Evolutionary conservation across 306 rosid species (phyloP).

Genomic region (Begonia masoniana): DNA sequence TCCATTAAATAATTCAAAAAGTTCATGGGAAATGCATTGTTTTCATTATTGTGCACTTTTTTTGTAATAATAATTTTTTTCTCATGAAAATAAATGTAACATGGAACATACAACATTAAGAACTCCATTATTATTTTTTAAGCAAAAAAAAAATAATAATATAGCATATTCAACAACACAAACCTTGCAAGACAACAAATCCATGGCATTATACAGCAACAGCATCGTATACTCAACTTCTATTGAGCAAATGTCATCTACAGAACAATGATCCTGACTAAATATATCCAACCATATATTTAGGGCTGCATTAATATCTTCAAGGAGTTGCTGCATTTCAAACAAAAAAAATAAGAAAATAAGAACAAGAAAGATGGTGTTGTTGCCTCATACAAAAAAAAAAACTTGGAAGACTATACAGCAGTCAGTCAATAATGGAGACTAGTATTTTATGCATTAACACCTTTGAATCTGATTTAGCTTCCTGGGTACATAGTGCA

Average conservation of each 20-base stretch:
- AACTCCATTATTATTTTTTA: no score
- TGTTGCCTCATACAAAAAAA: not conserved
- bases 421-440: constrained; percentile 14
- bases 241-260: constrained; percentile 26
- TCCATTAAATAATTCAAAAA: constrained; percentile 4
- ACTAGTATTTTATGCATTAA: constrained; percentile 17
- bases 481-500: constrained; percentile 69
- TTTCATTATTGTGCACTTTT: no score
- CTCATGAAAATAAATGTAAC: no score
- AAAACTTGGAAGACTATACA: constrained; percentile 6
- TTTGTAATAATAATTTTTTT: no score
- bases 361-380: not conserved
- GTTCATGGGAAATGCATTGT: not conserved
- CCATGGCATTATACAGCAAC: constrained; percentile 49
- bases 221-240: constrained; percentile 38
- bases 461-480: constrained; percentile 72
- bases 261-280: constrained; percentile 21
- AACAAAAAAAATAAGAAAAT: constrained; percentile 9
- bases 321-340: constrained; percentile 49
- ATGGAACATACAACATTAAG: no score
- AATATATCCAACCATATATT: constrained; percentile 46
- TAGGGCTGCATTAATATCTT: constrained; percentile 61
- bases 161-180: constrained; percentile 16
- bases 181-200: constrained; percentile 74
- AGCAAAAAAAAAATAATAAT: not conserved